Base-by-base conservation (phyloP, 225 moss, liverwort and hornwort species). In the Pseudisothecium myosuroides region DNA sequence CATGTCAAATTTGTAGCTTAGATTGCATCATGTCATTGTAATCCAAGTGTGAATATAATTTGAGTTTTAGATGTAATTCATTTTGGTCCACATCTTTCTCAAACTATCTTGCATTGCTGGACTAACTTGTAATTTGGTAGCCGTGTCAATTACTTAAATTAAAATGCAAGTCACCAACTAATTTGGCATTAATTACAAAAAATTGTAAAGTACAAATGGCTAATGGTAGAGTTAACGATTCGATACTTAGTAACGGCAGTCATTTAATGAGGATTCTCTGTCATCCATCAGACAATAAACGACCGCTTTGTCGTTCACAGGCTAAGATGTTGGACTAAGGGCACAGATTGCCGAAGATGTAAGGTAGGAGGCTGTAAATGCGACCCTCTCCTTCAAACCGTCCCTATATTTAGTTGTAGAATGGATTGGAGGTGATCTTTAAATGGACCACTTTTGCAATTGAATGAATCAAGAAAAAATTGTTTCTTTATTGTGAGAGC, bases 291-390 rank as follows among this genome's bases (percentile, higher is more conserved):
- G 5, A 64, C 10, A 36, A 19, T 18, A 36, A 65, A 19, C 10
- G 1, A 34, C 18, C 0, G 4, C 65, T 18, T 7, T 2, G 0
- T 5, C 4, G 3, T 36, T 65, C 5, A 59, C n/a, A n/a, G n/a
- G n/a, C n/a, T n/a, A n/a, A n/a, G n/a, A n/a, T n/a, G n/a, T n/a
- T n/a, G n/a, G n/a, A n/a, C n/a, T n/a, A n/a, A n/a, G n/a, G n/a
- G n/a, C n/a, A n/a, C n/a, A n/a, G n/a, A n/a, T n/a, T n/a, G n/a
- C n/a, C n/a, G n/a, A n/a, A n/a, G n/a, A n/a, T n/a, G n/a, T n/a
- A n/a, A n/a, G n/a, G n/a, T n/a, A n/a, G n/a, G n/a, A n/a, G n/a
- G n/a, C n/a, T n/a, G n/a, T n/a, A n/a, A n/a, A n/a, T n/a, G n/a
- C n/a, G n/a, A n/a, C n/a, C n/a, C n/a, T n/a, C n/a, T n/a, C n/a